Conservation (phyloP, 306 rosid species). For the Comarum palustre region DNA sequence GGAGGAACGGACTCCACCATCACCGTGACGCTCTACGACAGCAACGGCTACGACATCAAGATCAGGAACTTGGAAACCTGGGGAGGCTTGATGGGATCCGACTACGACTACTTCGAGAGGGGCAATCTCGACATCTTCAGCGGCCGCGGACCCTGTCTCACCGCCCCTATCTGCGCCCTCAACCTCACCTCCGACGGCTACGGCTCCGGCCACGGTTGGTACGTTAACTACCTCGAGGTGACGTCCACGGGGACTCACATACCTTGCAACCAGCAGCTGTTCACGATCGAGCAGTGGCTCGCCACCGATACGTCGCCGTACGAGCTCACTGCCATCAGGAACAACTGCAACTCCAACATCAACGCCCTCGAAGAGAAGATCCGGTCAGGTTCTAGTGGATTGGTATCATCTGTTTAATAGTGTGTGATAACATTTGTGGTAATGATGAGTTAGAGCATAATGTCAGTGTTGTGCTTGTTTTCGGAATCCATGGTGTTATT, state of each 20-base stretch:
- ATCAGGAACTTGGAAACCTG: conserved; percentile 50
- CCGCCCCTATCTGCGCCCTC: conserved; percentile 57
- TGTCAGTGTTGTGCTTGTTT: neutral
- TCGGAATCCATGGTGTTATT: conserved; percentile 2
- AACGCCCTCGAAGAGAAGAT: conserved; percentile 8
- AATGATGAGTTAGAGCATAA: conserved; percentile 1
- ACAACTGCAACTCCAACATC: conserved; percentile 34
- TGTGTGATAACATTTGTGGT: neutral
- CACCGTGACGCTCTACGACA: conserved; percentile 46
- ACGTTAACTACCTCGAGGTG: conserved; percentile 76
- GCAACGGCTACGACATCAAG: conserved; percentile 47
- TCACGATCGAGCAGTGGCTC: conserved; percentile 79
- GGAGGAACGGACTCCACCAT: conserved; percentile 73
- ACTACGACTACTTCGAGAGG: conserved; percentile 73
- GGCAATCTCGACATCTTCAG: conserved; percentile 88
- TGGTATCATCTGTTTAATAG: conserved; percentile 2
- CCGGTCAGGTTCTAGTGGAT: neutral
- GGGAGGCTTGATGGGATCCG: conserved; percentile 76
- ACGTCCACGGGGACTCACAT: conserved; percentile 59
- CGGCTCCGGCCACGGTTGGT: conserved; percentile 83
- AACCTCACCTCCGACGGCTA: conserved; percentile 79
- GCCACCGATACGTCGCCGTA: conserved; percentile 67
- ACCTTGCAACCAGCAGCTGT: conserved; percentile 39
- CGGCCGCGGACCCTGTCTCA: conserved; percentile 63
- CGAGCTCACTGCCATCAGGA: conserved; percentile 46